Percentiles rank a stretch among this genome's conserved stretches.
These are phyloP conservation scores for Coemansia guatemalensis DNA, from an alignment of 192 early-diverging fungal genomes.

Conservation along the genomic window DNA sequence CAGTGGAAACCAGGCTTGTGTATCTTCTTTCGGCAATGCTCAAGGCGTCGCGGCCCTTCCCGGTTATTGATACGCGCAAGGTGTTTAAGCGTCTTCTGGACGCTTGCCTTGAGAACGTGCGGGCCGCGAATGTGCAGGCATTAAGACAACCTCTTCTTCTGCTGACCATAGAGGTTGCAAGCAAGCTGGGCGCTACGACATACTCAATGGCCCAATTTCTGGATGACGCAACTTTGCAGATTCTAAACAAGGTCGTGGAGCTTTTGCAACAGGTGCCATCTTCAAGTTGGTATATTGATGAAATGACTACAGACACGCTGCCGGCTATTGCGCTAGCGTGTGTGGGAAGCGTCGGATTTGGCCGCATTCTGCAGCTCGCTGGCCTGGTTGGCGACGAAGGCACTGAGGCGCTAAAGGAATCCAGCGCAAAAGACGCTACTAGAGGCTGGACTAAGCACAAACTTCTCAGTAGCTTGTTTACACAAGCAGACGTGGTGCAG, in stretches of 20 bases:
- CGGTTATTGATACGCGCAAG: conserved; percentile 21
- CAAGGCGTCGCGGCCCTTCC: conserved; percentile 25
- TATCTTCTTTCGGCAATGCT: conserved; percentile 22
- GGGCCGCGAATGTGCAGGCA: background rate
- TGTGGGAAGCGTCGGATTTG: conserved; percentile 19
- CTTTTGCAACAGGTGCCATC: background rate
- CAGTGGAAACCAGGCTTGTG: conserved; percentile 21
- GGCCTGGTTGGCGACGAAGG: conserved; percentile 11
- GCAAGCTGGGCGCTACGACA: conserved; percentile 21
- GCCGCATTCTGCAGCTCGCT: conserved; percentile 13
- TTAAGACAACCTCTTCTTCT: conserved; percentile 21
- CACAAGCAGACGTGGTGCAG: conserved; percentile 4
- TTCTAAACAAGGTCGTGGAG: conserved; percentile 6
- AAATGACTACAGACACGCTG: conserved; percentile 9
- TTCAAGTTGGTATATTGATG: background rate
- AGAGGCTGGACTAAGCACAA: background rate
- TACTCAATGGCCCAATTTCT: conserved; percentile 29
- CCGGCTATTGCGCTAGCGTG: conserved; percentile 13
- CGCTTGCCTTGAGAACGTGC: conserved; percentile 2
- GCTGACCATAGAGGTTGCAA: conserved; percentile 17
- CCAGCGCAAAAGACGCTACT: background rate
- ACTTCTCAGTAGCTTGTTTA: background rate
- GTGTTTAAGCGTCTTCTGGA: conserved; percentile 20
- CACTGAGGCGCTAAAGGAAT: background rate
- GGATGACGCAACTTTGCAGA: conserved; percentile 11